Conservation (phyloP, 805 yeast genomes). For the Pichia heedii region DNA sequence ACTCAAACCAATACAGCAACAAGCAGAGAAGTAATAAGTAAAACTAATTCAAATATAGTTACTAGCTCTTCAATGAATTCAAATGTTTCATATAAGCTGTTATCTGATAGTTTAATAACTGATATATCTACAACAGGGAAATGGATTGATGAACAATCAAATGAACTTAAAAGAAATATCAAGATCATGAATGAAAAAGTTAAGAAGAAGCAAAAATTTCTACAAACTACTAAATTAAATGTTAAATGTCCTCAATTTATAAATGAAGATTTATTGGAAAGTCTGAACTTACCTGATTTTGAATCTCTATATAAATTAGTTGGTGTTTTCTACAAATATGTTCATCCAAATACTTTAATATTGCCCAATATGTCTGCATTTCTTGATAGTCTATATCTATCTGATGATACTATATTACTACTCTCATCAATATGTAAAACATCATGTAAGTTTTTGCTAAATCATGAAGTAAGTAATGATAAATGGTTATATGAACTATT, state of each 20-base stretch:
- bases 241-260: conserved; percentile 11
- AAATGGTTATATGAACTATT: conserved; percentile 25
- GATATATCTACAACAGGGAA: conserved; percentile 16
- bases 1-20: not conserved
- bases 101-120: not conserved
- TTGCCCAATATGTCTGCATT: conserved; percentile 29
- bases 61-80: not conserved
- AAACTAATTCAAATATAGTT: not conserved
- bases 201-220: conserved; percentile 1
- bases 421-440: conserved; percentile 29
- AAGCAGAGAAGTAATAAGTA: not conserved
- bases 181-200: not conserved
- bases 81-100: not conserved
- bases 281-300: conserved; percentile 31
- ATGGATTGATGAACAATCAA: conserved; percentile 19
- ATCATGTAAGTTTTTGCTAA: conserved; percentile 26
- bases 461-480: conserved; percentile 18
- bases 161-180: not conserved
- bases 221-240: conserved; percentile 1
- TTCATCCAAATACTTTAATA: conserved; percentile 30
- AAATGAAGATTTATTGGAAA: conserved; percentile 23
- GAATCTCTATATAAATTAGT: conserved; percentile 25
- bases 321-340: conserved; percentile 33
- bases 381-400: conserved; percentile 23
- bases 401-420: conserved; percentile 22